phyloP scores from a whole-genome alignment of 768 basidiomycete species.

The Pulveroboletus ravenelii region DNA sequence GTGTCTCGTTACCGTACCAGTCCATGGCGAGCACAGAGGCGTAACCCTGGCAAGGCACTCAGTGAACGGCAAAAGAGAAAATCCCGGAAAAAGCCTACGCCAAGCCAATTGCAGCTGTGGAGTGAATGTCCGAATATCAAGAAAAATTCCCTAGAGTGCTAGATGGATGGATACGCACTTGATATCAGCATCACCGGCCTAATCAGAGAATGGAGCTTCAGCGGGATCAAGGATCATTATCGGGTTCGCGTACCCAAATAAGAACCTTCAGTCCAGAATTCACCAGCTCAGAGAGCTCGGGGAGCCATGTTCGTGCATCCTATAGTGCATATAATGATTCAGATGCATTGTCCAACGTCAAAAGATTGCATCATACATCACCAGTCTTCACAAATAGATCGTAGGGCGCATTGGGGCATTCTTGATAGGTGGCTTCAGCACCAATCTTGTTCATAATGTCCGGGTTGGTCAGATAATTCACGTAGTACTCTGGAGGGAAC shows the following conservation, averaged over 20 bases:
- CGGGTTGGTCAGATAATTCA: slow-evolving; percentile 39
- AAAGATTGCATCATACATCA: slow-evolving; percentile 40
- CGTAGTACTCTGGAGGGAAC: slow-evolving; percentile 57
- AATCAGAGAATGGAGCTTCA: background rate
- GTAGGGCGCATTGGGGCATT: slow-evolving; percentile 45
- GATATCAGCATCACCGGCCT: slow-evolving; percentile 30
- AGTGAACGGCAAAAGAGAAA: background rate
- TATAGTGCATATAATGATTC: background rate
- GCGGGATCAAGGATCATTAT: background rate
- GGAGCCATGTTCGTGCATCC: slow-evolving; percentile 36
- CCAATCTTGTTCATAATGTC: slow-evolving; percentile 45
- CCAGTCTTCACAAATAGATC: slow-evolving; percentile 46
- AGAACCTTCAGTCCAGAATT: slow-evolving; percentile 36
- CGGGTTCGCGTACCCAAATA: slow-evolving; percentile 33
- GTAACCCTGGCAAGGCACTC: slow-evolving; percentile 22
- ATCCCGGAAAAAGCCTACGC: slow-evolving; percentile 28
- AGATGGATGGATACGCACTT: slow-evolving; percentile 12
- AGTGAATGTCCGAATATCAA: slow-evolving; percentile 3
- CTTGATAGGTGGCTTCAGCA: slow-evolving; percentile 43
- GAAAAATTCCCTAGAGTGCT: background rate
- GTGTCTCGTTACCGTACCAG: slow-evolving; percentile 41
- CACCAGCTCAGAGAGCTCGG: slow-evolving; percentile 33
- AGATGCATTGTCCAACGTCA: background rate
- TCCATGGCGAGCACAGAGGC: slow-evolving; percentile 41
- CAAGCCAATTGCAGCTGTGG: slow-evolving; percentile 21